Evolutionary conservation across 352 stramenopile genomes (phyloP).

Genomic region (Globisporangium paroecandrum): DNA sequence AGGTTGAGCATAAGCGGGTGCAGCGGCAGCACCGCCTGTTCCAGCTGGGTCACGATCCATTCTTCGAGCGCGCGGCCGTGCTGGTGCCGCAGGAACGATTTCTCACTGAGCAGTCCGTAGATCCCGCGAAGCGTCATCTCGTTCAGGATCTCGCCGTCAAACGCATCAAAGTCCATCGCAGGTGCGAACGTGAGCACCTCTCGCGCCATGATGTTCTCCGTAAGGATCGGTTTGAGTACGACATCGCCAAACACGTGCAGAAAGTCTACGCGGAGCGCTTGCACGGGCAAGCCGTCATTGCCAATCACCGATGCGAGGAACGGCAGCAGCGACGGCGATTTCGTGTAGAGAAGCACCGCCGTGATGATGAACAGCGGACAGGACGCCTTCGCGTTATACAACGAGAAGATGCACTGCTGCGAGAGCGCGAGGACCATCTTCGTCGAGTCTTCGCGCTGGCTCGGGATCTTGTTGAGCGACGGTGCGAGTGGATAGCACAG

Average conservation of each 20-base stretch:
- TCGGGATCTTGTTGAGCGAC: constrained; percentile 50
- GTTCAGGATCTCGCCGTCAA: constrained; percentile 33
- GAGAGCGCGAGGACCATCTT: constrained; percentile 49
- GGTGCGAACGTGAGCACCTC: constrained; percentile 52
- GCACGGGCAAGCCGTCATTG: constrained; percentile 12
- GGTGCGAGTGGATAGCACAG: constrained; percentile 54
- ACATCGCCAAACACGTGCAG: constrained; percentile 58
- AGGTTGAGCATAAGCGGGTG: constrained; percentile 54
- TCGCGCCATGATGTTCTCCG: constrained; percentile 55
- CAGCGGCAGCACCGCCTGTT: constrained; percentile 38
- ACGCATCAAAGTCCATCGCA: constrained; percentile 24
- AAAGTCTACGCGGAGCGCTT: constrained; percentile 43
- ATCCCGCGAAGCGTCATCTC: constrained; percentile 54
- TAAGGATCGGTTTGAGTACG: constrained; percentile 64
- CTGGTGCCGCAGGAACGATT: constrained; percentile 65
- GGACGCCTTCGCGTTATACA: constrained; percentile 47
- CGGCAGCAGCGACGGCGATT: constrained; percentile 49
- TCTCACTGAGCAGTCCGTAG: constrained; percentile 55
- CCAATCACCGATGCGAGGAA: constrained; percentile 31
- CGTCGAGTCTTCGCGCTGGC: constrained; percentile 56
- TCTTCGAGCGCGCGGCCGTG: constrained; percentile 49
- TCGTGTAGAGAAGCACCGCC: constrained; percentile 67
- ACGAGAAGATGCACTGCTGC: constrained; percentile 50
- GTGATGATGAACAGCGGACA: constrained; percentile 61
- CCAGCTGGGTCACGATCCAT: constrained; percentile 45